Percentiles rank a stretch among this genome's conserved stretches.
These are phyloP conservation scores for Blastomyces emzantsi DNA, from an alignment of 2,329 filamentous ascomycete species.

Conservation along the genomic window DNA sequence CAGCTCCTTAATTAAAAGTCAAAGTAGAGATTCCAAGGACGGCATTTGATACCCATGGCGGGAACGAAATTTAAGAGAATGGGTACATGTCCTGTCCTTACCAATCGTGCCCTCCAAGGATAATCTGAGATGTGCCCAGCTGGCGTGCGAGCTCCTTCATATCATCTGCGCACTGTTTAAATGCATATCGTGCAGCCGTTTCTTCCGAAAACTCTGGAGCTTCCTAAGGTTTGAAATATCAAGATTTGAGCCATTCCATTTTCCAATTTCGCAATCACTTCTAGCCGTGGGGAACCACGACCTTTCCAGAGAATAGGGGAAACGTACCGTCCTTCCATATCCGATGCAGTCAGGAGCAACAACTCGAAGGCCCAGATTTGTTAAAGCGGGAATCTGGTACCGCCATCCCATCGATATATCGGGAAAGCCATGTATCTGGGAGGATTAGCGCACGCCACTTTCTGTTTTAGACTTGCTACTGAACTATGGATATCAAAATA, in stretches of 20 bases:
- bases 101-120: constrained; percentile 90
- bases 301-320: neutral
- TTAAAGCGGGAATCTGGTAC: constrained; percentile 71
- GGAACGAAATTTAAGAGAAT: neutral
- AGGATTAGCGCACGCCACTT: neutral
- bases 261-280: neutral
- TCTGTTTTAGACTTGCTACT: neutral
- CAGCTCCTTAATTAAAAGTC: neutral
- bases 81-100: constrained; percentile 17
- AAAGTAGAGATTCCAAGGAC: neutral
- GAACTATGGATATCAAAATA: neutral
- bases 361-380: constrained; percentile 64
- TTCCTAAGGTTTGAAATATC: constrained; percentile 24
- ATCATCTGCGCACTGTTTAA: constrained; percentile 65
- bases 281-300: neutral
- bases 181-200: constrained; percentile 52
- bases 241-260: neutral
- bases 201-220: constrained; percentile 49
- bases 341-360: constrained; percentile 81
- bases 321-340: constrained; percentile 61
- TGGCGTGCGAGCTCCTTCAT: constrained; percentile 61
- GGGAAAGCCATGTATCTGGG: constrained; percentile 66
- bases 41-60: neutral
- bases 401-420: constrained; percentile 82
- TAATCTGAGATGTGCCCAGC: constrained; percentile 49